Percentiles rank a stretch among this genome's conserved stretches.
These are phyloP conservation scores for Herpetomonas tarakana DNA, from an alignment of 208 protist genomes.

Conservation along the genomic window DNA sequence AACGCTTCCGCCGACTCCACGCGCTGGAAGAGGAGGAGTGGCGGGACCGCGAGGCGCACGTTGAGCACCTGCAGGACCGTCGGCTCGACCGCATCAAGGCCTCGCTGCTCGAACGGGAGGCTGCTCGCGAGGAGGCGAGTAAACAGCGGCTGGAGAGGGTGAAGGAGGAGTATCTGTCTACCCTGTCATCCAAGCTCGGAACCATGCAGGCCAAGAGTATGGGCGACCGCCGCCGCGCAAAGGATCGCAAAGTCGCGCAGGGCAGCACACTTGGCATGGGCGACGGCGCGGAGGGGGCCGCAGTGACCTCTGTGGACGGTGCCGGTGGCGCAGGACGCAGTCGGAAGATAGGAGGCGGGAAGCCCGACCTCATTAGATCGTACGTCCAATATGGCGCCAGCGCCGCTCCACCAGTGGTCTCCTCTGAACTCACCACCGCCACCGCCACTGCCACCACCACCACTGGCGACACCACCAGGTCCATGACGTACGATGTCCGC, in stretches of 20 bases:
- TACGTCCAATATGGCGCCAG: conserved; percentile 39
- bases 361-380: conserved; percentile 36
- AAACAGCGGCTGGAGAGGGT: conserved; percentile 52
- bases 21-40: conserved; percentile 86
- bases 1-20: conserved; percentile 47
- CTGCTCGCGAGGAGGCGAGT: conserved; percentile 52
- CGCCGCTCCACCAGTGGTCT: conserved; percentile 9
- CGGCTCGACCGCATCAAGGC: conserved; percentile 59
- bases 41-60: conserved; percentile 77
- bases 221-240: conserved; percentile 14
- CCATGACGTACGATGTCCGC: conserved; percentile 76
- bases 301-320: conserved; percentile 5
- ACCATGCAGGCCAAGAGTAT: conserved; percentile 40
- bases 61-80: conserved; percentile 63
- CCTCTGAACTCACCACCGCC: neutral
- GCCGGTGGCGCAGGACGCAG: conserved; percentile 4
- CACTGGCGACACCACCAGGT: neutral
- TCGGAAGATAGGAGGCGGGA: neutral
- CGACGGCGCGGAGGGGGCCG: conserved; percentile 2
- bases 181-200: conserved; percentile 42
- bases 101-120: conserved; percentile 62
- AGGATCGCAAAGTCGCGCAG: conserved; percentile 21
- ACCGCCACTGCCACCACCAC: neutral
- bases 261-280: conserved; percentile 1
- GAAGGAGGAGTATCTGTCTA: conserved; percentile 40